These are phyloP conservation scores for Rubia yunnanensis DNA, from an alignment of 257 asterid genomes.

Conservation along the genomic window DNA sequence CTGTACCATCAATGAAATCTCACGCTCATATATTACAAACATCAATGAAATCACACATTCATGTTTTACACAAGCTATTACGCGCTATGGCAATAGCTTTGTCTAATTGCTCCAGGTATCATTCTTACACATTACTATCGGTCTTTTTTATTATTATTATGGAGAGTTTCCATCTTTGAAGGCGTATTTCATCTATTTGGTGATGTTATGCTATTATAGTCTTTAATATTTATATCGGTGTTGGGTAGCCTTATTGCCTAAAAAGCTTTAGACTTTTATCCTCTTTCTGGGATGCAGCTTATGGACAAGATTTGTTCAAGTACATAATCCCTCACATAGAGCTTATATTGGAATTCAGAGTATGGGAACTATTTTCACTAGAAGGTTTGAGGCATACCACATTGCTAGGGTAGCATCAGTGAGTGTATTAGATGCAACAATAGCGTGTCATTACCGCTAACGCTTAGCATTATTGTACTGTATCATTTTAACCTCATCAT, in stretches of 20 bases:
- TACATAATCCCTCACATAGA: constrained; percentile 88
- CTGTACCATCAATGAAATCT: no score
- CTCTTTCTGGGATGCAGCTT: constrained; percentile 49
- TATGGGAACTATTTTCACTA: constrained; percentile 90
- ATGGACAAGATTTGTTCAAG: constrained; percentile 99
- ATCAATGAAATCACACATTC: no score
- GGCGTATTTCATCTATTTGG: not conserved
- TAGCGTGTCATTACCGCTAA: no score
- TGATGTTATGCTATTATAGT: not conserved
- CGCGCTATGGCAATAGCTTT: constrained; percentile 92
- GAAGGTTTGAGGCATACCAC: constrained; percentile 94
- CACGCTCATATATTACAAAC: no score
- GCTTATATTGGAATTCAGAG: constrained; percentile 95
- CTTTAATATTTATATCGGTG: not conserved
- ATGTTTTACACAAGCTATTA: constrained; percentile 89
- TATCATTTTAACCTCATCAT: no score
- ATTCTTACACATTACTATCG: constrained; percentile 13
- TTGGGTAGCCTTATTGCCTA: not conserved
- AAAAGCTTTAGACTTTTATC: not conserved
- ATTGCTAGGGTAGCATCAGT: no score
- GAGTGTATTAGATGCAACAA: no score
- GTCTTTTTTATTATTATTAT: constrained; percentile 5
- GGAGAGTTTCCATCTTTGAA: not conserved
- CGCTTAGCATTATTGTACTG: no score
- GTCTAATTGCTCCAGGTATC: constrained; percentile 83